Percentiles rank a stretch among this genome's conserved stretches.
Evolutionary conservation across 192 early-diverging fungal species (phyloP).

Genomic region (Coemansia sp.): DNA sequence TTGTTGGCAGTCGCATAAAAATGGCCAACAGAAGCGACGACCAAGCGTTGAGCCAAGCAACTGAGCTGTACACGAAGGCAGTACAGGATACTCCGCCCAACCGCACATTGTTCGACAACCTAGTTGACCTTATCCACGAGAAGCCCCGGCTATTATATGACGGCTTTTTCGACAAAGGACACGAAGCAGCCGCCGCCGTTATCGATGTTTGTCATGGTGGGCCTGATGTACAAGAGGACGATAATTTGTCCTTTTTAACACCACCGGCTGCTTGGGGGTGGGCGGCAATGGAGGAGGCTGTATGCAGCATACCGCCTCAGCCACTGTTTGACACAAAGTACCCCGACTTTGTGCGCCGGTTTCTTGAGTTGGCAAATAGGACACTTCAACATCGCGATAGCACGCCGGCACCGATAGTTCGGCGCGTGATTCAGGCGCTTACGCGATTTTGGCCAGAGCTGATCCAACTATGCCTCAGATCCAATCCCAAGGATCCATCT

Average conservation of each 20-base stretch:
- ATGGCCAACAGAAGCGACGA: constrained; percentile 7
- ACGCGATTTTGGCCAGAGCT: constrained; percentile 50
- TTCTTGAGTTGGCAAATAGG: constrained; percentile 24
- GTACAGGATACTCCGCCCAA: constrained; percentile 49
- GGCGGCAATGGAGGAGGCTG: constrained; percentile 49
- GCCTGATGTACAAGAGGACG: constrained; percentile 16
- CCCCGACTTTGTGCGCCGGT: constrained; percentile 26
- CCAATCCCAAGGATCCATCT: neutral
- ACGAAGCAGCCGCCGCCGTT: constrained; percentile 33
- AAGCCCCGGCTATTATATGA: constrained; percentile 40
- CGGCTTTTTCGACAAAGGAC: constrained; percentile 33
- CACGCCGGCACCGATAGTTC: constrained; percentile 45
- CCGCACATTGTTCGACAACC: constrained; percentile 45
- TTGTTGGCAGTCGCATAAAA: neutral
- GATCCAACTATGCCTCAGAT: constrained; percentile 14
- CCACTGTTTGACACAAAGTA: constrained; percentile 31
- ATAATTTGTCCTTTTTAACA: constrained; percentile 41
- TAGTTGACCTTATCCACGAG: constrained; percentile 38
- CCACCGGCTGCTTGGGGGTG: constrained; percentile 54
- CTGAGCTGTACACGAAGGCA: constrained; percentile 34
- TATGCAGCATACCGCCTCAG: constrained; percentile 28
- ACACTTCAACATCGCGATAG: constrained; percentile 29
- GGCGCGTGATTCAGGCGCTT: constrained; percentile 38
- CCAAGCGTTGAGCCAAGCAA: constrained; percentile 9
- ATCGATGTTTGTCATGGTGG: constrained; percentile 29